Percentiles rank a stretch among this genome's conserved stretches.
Conservation (phyloP, 768 basidiomycete genomes). For the Tubosaeta sp. region DNA sequence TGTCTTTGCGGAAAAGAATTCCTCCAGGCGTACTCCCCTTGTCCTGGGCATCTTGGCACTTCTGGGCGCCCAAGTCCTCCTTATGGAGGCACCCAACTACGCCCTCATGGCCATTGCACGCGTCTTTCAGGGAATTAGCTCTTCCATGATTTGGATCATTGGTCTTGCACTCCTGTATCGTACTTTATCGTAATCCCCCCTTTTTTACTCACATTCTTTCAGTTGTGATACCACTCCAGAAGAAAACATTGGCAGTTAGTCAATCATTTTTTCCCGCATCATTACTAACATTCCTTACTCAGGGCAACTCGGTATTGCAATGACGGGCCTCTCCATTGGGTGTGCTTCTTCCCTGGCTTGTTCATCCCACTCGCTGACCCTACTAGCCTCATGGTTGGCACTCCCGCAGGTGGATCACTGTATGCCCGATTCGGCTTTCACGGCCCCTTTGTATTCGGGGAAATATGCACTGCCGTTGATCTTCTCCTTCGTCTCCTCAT, state of each 20-base stretch:
- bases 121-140: conserved; percentile 55
- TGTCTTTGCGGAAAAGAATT: conserved; percentile 48
- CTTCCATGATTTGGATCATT: conserved; percentile 60
- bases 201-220: conserved; percentile 11
- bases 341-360: conserved; percentile 17
- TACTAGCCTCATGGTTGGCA: conserved; percentile 44
- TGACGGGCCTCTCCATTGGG: conserved; percentile 57
- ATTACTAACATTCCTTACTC: not conserved
- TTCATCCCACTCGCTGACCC: not conserved
- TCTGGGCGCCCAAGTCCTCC: conserved; percentile 51
- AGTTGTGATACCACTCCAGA: conserved; percentile 58
- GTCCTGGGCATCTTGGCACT: conserved; percentile 47
- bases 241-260: conserved; percentile 45
- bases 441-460: conserved; percentile 55
- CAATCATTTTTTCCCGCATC: not conserved
- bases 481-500: conserved; percentile 51
- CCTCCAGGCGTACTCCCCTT: conserved; percentile 45
- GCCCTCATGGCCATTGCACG: conserved; percentile 56
- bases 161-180: conserved; percentile 56
- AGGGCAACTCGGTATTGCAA: conserved; percentile 61
- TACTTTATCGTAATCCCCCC: not conserved
- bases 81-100: conserved; percentile 60
- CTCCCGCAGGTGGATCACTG: conserved; percentile 54
- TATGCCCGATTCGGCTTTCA: conserved; percentile 55
- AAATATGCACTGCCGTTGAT: conserved; percentile 44